Percentiles rank a stretch among this genome's conserved stretches.
Conservation (phyloP, 305 asterid species). For the Fraxinus greggii region DNA sequence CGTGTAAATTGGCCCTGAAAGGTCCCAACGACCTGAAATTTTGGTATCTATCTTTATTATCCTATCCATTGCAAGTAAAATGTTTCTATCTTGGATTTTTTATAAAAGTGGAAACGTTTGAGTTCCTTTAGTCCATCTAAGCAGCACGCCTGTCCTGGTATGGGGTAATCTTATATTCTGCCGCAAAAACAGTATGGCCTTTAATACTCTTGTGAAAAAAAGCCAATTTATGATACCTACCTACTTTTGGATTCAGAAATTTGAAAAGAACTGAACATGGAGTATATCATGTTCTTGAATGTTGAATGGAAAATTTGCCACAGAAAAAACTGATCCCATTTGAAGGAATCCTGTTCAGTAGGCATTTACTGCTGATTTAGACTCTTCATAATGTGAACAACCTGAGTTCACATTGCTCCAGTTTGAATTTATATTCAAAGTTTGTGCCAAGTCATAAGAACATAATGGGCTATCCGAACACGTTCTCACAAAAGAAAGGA, state of each 20-base stretch:
- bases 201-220: not conserved
- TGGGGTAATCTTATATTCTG: conserved; percentile 7
- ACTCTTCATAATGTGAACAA: conserved; percentile 9
- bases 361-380: conserved; percentile 31
- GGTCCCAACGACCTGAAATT: not conserved
- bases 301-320: not conserved
- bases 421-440: not conserved
- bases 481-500: not conserved
- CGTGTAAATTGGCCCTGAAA: not conserved
- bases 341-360: not conserved
- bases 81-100: too few species aligned
- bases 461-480: not conserved
- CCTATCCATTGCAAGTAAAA: too few species aligned
- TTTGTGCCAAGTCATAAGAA: not conserved
- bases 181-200: conserved; percentile 6
- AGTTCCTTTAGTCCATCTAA: not conserved
- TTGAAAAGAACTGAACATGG: not conserved
- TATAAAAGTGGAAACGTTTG: too few species aligned
- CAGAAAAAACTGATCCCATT: not conserved
- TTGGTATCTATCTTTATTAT: too few species aligned
- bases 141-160: too few species aligned
- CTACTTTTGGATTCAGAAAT: conserved; percentile 11
- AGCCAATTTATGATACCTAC: conserved; percentile 11
- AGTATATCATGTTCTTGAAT: not conserved
- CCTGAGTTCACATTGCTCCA: not conserved